Percentiles rank a stretch among this genome's conserved stretches.
phyloP scores from a whole-genome alignment of 805 yeast genomes.

The Myxozyma sirexii region DNA sequence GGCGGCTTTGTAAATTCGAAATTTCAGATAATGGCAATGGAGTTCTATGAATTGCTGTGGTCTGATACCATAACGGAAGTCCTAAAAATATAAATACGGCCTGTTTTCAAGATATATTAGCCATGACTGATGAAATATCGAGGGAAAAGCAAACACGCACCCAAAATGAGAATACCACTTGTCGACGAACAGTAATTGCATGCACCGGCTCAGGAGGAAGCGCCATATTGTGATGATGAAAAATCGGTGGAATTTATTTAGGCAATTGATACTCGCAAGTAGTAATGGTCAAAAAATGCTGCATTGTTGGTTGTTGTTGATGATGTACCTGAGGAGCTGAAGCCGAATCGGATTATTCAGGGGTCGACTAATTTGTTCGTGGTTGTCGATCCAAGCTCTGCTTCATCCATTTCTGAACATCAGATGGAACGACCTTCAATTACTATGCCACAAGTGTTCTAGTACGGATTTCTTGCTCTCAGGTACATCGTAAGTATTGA shows the following conservation, averaged over 20 bases:
- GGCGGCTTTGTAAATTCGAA: conserved; percentile 40
- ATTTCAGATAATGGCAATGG: conserved; percentile 56
- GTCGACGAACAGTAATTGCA: conserved; percentile 17
- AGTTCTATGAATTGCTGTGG: conserved; percentile 68
- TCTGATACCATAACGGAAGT: conserved; percentile 59
- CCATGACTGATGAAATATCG: neutral
- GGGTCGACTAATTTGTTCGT: no score
- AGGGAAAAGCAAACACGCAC: conserved; percentile 1
- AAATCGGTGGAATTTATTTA: no score
- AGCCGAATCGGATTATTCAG: no score
- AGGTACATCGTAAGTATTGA: neutral
- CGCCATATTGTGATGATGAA: neutral
- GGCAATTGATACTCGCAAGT: no score
- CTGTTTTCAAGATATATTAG: neutral
- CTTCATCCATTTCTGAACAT: no score
- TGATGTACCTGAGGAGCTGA: no score
- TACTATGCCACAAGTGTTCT: no score
- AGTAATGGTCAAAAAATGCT: no score
- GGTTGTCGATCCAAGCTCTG: no score
- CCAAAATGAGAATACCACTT: conserved; percentile 34
- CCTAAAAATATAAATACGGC: conserved; percentile 48
- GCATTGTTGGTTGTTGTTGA: no score
- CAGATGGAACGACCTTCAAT: no score
- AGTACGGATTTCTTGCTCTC: no score
- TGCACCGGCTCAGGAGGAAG: conserved; percentile 14